Conservation (phyloP, 208 protist genomes). For the Trypanosoma conorhini region DNA sequence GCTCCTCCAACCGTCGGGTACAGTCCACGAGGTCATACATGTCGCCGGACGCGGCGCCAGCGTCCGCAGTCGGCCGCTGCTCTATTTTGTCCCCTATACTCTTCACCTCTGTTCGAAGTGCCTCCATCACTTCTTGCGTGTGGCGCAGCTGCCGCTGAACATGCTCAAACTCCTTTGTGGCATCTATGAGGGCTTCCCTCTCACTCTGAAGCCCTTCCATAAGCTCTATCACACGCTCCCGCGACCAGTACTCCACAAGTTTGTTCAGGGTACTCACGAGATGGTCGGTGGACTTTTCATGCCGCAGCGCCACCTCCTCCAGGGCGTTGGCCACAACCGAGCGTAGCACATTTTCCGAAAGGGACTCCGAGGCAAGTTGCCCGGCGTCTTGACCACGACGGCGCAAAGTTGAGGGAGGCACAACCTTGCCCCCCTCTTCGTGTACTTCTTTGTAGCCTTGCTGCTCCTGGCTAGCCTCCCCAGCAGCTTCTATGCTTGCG, state of each 20-base stretch:
- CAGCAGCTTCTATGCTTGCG: background rate
- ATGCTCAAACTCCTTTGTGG: conserved; percentile 33
- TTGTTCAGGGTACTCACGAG: conserved; percentile 57
- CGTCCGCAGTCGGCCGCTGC: background rate
- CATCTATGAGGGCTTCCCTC: conserved; percentile 45
- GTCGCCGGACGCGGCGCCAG: background rate
- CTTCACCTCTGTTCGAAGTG: conserved; percentile 16
- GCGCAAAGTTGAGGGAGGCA: background rate
- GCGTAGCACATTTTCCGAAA: conserved; percentile 33
- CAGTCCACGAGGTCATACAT: background rate
- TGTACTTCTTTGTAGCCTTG: background rate
- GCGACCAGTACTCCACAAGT: conserved; percentile 57
- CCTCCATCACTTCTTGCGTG: conserved; percentile 5
- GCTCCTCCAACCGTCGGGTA: conserved; percentile 7
- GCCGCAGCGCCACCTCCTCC: conserved; percentile 59
- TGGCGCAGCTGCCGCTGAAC: conserved; percentile 21
- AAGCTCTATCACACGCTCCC: conserved; percentile 56
- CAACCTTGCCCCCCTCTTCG: background rate
- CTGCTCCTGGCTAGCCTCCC: background rate
- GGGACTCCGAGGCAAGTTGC: background rate
- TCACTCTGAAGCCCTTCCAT: conserved; percentile 45
- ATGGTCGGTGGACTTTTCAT: conserved; percentile 66
- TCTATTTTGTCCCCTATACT: conserved; percentile 14
- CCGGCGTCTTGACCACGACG: background rate
- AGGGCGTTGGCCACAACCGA: conserved; percentile 55